These are phyloP conservation scores for Fraxinus cuspidata DNA, from an alignment of 257 asterid species.

Conservation along the genomic window DNA sequence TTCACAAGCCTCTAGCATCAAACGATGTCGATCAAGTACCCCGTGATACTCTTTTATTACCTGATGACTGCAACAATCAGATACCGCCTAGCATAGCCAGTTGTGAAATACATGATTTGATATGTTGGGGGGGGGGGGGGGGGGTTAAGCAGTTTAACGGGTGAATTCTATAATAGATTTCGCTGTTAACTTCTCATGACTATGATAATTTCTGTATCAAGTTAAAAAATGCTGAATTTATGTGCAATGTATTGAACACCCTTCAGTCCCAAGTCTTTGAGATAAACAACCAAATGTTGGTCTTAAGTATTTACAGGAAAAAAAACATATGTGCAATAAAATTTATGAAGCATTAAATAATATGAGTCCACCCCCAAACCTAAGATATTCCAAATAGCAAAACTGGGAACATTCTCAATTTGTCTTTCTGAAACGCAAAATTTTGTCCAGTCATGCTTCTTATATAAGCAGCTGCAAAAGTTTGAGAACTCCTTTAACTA, in stretches of 20 bases:
- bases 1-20: slow-evolving; percentile 94
- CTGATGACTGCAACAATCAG: slow-evolving; percentile 40
- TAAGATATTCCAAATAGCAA: neutral
- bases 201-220: too few relatives aligned
- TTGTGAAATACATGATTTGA: neutral
- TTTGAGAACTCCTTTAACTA: slow-evolving; percentile 5
- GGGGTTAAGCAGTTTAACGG: too few relatives aligned
- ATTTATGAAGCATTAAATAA: neutral
- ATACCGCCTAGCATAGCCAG: neutral
- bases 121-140: too few relatives aligned
- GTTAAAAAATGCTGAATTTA: too few relatives aligned
- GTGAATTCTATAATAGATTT: too few relatives aligned
- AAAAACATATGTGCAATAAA: neutral
- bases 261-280: too few relatives aligned
- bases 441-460: neutral
- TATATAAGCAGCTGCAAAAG: neutral
- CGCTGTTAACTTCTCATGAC: too few relatives aligned
- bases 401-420: neutral
- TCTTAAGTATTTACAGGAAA: neutral
- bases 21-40: slow-evolving; percentile 74
- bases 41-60: slow-evolving; percentile 90
- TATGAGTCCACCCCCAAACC: neutral
- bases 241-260: too few relatives aligned
- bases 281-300: too few relatives aligned
- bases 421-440: neutral